These are phyloP conservation scores for Psilocybe tampanensis DNA, from an alignment of 768 basidiomycete genomes.

Conservation along the genomic window DNA sequence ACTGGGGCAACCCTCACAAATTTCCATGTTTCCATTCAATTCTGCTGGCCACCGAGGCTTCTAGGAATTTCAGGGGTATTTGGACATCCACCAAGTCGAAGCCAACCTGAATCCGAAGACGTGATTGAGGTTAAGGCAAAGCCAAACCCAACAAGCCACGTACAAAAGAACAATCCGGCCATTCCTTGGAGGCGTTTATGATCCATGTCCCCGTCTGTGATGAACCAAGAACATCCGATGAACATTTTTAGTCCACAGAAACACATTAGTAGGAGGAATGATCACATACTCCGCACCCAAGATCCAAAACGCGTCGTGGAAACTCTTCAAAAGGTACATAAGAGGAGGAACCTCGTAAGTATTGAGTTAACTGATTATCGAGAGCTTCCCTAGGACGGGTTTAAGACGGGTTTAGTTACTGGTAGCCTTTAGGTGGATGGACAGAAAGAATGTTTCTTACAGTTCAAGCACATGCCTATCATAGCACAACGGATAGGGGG, in stretches of 20 bases:
- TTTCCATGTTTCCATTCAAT: constrained; percentile 79
- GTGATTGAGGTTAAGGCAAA: neutral
- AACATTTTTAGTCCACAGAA: neutral
- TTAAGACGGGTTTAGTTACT: neutral
- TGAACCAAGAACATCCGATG: neutral
- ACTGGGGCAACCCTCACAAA: constrained; percentile 47
- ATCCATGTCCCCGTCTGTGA: constrained; percentile 71
- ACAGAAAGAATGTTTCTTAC: constrained; percentile 42
- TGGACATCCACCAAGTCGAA: constrained; percentile 81
- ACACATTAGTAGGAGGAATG: neutral
- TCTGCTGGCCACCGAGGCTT: constrained; percentile 52
- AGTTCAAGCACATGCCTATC: constrained; percentile 67
- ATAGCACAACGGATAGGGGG: constrained; percentile 78
- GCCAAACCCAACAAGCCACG: constrained; percentile 20
- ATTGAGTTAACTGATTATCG: constrained; percentile 50
- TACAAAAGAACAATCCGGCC: constrained; percentile 68
- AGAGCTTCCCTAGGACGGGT: constrained; percentile 50
- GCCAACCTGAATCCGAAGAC: constrained; percentile 53
- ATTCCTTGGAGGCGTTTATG: constrained; percentile 71
- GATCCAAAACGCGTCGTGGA: constrained; percentile 61
- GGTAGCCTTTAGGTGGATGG: neutral
- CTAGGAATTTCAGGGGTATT: constrained; percentile 55
- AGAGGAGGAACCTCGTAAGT: constrained; percentile 57
- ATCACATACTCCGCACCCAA: constrained; percentile 71
- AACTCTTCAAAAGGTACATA: constrained; percentile 57